These are phyloP conservation scores for Colletotrichum eleusines DNA, from an alignment of 2,329 filamentous ascomycete species.

Conservation along the genomic window DNA sequence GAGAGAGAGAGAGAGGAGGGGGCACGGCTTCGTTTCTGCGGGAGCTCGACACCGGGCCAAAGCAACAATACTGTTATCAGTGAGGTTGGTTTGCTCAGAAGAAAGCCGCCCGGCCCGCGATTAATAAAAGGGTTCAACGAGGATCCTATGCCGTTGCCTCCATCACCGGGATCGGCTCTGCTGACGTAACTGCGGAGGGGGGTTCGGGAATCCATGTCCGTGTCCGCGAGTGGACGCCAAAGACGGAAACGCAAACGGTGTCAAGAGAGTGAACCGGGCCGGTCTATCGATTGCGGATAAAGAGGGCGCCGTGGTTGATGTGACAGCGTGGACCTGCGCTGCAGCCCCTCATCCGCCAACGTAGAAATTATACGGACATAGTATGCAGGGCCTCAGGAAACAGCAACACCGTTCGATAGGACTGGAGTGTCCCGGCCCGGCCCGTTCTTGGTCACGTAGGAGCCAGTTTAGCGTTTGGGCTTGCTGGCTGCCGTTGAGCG, in stretches of 20 bases:
- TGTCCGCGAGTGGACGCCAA: not conserved
- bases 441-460: not conserved
- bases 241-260: not conserved
- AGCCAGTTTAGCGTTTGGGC: too few relatives aligned
- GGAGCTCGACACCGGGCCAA: not conserved
- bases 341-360: not conserved
- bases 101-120: not conserved
- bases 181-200: not conserved
- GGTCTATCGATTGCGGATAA: not conserved
- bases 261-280: not conserved
- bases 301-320: not conserved
- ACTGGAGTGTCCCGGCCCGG: constrained; percentile 3
- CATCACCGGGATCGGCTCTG: not conserved
- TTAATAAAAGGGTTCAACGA: constrained; percentile 7
- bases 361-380: not conserved
- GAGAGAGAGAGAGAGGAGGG: too few relatives aligned
- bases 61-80: not conserved
- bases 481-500: too few relatives aligned
- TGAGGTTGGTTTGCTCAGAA: not conserved
- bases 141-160: too few relatives aligned
- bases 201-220: not conserved
- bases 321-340: not conserved
- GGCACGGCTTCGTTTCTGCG: not conserved
- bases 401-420: not conserved
- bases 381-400: too few relatives aligned